These are phyloP conservation scores for Dendrobium catenatum DNA, from an alignment of 106 monocot species.

Conservation along the genomic window DNA sequence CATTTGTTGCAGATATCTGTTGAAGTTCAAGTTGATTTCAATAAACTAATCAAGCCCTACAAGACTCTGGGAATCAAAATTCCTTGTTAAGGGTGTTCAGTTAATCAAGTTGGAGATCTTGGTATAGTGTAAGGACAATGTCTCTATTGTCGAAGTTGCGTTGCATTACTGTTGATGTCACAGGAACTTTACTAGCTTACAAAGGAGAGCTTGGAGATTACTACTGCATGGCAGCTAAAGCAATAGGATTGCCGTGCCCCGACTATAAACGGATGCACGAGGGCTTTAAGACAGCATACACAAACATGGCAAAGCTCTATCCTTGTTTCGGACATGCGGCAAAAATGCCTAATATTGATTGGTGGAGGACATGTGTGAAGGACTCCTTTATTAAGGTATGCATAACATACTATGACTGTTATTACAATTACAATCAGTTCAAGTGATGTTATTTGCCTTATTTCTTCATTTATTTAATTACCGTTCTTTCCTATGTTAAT, in stretches of 20 bases:
- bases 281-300: slow-evolving; percentile 86
- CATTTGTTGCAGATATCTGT: background rate
- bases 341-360: slow-evolving; percentile 81
- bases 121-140: slow-evolving; percentile 21
- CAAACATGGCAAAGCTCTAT: slow-evolving; percentile 68
- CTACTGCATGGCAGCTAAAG: slow-evolving; percentile 97
- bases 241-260: slow-evolving; percentile 82
- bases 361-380: slow-evolving; percentile 94
- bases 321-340: slow-evolving; percentile 87
- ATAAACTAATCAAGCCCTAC: background rate
- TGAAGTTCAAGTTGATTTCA: background rate
- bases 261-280: slow-evolving; percentile 96
- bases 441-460: no score
- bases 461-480: background rate
- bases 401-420: background rate
- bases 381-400: slow-evolving; percentile 84
- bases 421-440: no score
- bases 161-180: slow-evolving; percentile 86
- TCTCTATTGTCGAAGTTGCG: slow-evolving; percentile 72
- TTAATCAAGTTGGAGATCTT: background rate
- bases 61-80: background rate
- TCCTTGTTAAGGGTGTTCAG: background rate
- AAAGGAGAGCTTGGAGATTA: slow-evolving; percentile 99
- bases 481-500: background rate
- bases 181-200: slow-evolving; percentile 91